Conservation (phyloP, 2,329 filamentous ascomycete species). For the Gremmenia infestans region DNA sequence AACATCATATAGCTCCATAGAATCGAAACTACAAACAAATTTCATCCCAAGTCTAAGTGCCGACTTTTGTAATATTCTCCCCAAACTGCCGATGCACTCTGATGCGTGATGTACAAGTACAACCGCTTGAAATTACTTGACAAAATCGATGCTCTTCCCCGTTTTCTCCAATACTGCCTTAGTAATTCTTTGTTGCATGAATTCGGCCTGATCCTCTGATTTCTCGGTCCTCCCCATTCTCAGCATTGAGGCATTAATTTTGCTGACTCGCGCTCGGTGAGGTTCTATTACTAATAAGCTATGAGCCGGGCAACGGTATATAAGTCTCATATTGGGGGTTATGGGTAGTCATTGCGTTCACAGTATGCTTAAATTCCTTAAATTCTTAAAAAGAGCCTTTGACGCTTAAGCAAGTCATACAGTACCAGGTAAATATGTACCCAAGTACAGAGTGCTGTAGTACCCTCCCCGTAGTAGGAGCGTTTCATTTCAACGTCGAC, state of each 20-base stretch:
- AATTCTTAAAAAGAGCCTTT: background rate
- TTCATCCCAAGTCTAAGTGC: background rate
- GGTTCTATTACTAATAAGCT: background rate
- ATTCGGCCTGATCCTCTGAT: background rate
- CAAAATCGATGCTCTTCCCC: background rate
- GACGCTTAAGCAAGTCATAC: constrained; percentile 4
- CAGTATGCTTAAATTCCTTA: background rate
- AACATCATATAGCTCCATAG: no score
- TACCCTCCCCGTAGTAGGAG: background rate
- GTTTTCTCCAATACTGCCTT: no score
- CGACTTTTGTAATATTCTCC: background rate
- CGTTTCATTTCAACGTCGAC: no score
- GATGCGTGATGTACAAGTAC: no score
- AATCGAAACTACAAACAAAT: no score
- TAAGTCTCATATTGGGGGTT: background rate
- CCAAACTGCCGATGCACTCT: no score
- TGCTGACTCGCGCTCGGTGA: background rate
- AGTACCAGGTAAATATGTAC: background rate
- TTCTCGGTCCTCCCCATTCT: background rate
- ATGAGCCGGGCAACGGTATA: background rate
- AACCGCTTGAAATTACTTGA: no score
- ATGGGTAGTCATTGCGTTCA: background rate
- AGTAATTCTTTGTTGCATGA: background rate
- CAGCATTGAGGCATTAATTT: background rate
- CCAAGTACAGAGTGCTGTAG: no score